phyloP scores from a whole-genome alignment of 345 rosid genomes.

The Heritiera littoralis region DNA sequence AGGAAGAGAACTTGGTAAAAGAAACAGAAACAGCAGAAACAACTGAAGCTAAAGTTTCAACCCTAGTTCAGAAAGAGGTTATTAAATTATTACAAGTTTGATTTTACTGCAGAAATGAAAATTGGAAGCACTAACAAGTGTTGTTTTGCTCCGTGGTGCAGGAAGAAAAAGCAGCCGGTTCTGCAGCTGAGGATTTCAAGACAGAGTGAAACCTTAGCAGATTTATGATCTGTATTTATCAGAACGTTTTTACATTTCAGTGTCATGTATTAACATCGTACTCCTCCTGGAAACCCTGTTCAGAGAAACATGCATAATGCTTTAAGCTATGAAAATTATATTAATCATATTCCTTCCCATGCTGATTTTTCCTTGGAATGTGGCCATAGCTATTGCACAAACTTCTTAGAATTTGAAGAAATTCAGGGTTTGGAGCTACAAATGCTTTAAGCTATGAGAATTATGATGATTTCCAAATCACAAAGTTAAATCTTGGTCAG shows the following conservation, averaged over 20 bases:
- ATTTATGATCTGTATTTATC: neutral
- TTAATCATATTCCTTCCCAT: neutral
- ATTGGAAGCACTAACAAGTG: neutral
- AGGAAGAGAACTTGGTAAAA: slow-evolving; percentile 25
- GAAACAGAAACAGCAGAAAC: neutral
- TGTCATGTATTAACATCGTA: neutral
- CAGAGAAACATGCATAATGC: neutral
- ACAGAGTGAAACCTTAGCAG: neutral
- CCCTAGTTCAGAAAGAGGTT: slow-evolving; percentile 12
- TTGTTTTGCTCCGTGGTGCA: neutral
- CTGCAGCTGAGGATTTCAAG: neutral
- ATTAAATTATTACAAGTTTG: neutral
- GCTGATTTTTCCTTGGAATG: neutral
- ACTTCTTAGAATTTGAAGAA: too few relatives aligned
- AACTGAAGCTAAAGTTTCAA: slow-evolving; percentile 21
- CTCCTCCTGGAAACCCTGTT: too few relatives aligned
- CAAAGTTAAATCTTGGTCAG: neutral
- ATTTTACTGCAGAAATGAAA: neutral
- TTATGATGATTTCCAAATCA: too few relatives aligned
- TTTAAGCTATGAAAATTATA: neutral
- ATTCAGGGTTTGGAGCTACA: too few relatives aligned
- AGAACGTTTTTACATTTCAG: neutral
- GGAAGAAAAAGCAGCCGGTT: neutral
- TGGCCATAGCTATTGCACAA: neutral
- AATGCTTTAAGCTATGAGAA: neutral